These are phyloP conservation scores for Aeschynomene evenia DNA, from an alignment of 306 rosid species.

Conservation along the genomic window DNA sequence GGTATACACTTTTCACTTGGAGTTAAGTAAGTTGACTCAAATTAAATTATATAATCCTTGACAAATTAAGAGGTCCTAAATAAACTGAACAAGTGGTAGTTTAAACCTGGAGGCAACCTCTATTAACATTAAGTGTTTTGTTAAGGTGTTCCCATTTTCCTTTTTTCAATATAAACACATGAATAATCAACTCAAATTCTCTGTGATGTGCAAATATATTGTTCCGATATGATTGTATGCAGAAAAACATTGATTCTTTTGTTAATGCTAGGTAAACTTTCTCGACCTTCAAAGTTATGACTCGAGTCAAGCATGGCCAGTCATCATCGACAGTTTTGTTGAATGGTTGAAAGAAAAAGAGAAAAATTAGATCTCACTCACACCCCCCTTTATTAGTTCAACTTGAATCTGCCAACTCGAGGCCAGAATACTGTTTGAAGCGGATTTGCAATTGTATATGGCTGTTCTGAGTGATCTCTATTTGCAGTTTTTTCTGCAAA, in stretches of 20 bases:
- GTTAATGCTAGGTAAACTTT: conserved; percentile 54
- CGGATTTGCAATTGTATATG: conserved; percentile 41
- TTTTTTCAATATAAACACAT: background rate
- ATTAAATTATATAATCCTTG: conserved; percentile 6
- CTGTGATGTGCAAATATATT: background rate
- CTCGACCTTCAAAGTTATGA: conserved; percentile 52
- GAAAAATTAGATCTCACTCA: conserved; percentile 24
- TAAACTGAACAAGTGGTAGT: background rate
- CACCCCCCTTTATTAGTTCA: conserved; percentile 18
- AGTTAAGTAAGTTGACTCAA: conserved; percentile 10
- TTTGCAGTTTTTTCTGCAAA: conserved; percentile 33
- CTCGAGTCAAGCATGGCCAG: conserved; percentile 67
- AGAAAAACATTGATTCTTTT: conserved; percentile 9
- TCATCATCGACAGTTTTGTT: conserved; percentile 62
- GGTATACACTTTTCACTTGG: background rate
- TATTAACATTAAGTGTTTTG: background rate
- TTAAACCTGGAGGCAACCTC: background rate
- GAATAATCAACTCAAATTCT: background rate
- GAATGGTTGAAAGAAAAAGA: conserved; percentile 62
- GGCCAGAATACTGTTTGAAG: conserved; percentile 34
- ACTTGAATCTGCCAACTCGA: conserved; percentile 19
- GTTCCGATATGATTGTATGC: background rate
- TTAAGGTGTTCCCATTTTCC: background rate
- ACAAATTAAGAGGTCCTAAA: background rate
- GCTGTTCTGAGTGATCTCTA: conserved; percentile 37